Evolutionary conservation across 495 filamentous ascomycete species (phyloP), one percentile per base, ranked within the genome.

Genomic region (Neurospora sp.): DNA sequence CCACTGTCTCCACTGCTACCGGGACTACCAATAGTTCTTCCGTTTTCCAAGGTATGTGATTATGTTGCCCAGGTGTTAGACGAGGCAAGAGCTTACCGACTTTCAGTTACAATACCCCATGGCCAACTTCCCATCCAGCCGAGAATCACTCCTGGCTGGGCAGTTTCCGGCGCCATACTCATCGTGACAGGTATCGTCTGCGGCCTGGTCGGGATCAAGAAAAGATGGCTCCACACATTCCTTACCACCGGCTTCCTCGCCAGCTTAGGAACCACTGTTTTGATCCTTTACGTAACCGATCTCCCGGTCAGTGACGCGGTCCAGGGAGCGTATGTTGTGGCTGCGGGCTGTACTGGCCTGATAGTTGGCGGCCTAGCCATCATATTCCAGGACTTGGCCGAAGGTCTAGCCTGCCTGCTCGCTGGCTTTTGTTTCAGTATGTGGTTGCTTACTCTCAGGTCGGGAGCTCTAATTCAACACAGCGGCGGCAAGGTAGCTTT

Each of bases 211-310:
- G 95, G 95, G 0, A 93, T 97, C 74, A 94, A 93, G 81, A 91
- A 94, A 75, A 85, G 89, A 88, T 91, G 90, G 89, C 79, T 97
- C 2, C 90, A 96, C 78, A 90, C 94, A 35, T 97, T 91, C 78
- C 84, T 97, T 69, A 95, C 93, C 6, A 87, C 91, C 1, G 92
- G 89, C 5, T 94, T 91, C 76, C 82, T 97, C 14, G 85, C 87
- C 18, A 88, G 89, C 74, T 82, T 98, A 39, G 88, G 91, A 14
- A 91, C 94, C 7, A 90, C 91, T 0, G 92, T 97, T 27, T 82
- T 98, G 10, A 94, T 98, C 73, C 81, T 96, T 61, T 98, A 98
- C 78, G 91, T 98, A 68, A 96, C 95, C 91, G 90, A 85, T 69
- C 91, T 90, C 2, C 94, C 95, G 0, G 88, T 97, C 68, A 86